phyloP scores from a whole-genome alignment of 2,329 filamentous ascomycete genomes.

The Aureobasidium zeae region DNA sequence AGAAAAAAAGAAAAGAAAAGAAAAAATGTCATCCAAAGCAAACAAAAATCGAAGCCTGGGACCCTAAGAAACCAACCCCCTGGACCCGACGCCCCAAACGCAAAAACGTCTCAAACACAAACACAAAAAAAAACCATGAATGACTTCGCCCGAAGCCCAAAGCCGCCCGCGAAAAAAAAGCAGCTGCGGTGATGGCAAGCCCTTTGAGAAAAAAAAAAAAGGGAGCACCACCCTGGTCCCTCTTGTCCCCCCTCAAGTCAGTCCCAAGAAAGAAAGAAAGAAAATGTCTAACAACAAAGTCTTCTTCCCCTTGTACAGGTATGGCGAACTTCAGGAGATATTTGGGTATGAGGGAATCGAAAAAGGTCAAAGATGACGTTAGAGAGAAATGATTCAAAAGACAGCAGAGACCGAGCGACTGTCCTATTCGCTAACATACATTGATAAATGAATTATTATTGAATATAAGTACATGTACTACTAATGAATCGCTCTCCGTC shows the following conservation, averaged over 20 bases:
- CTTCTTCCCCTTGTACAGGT: background rate
- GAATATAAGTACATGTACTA: too few species aligned
- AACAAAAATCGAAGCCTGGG: constrained; percentile 3
- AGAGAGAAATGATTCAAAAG: too few species aligned
- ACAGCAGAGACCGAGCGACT: too few species aligned
- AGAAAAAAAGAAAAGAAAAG: background rate
- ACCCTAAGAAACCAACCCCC: background rate
- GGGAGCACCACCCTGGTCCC: background rate
- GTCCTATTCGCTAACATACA: too few species aligned
- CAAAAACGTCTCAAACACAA: background rate
- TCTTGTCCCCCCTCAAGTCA: too few species aligned
- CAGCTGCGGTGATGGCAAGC: background rate
- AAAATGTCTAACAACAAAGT: background rate
- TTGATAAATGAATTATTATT: too few species aligned
- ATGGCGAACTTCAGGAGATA: too few species aligned
- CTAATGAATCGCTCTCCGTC: too few species aligned
- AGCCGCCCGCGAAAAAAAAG: background rate
- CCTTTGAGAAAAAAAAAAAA: background rate
- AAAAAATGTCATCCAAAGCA: background rate
- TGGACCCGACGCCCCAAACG: constrained; percentile 1
- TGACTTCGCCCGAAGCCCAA: constrained; percentile 3
- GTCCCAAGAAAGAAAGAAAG: background rate
- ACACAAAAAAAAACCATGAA: too few species aligned
- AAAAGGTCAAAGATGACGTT: too few species aligned
- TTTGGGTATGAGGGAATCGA: too few species aligned